phyloP scores from a whole-genome alignment of 1,284 basidiomycete species.

The Anthracocystis setariae region DNA sequence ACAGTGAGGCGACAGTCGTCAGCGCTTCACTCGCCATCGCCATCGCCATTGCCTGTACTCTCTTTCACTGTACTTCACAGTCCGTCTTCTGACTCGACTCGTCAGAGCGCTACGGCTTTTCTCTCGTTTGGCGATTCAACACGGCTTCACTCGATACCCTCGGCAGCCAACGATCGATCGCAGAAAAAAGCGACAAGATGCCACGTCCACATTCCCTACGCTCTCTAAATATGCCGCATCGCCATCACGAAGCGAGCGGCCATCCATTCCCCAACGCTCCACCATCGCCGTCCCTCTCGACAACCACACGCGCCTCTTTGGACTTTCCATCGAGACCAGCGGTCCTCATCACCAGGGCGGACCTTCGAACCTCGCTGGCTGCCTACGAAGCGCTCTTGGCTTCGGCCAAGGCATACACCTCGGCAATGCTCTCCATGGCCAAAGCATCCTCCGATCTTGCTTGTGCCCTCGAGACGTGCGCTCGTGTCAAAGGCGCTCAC shows the following conservation, averaged over 20 bases:
- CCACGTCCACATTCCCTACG: slow-evolving; percentile 39
- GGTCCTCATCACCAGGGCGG: slow-evolving; percentile 82
- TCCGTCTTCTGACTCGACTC: too few species aligned
- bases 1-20: not conserved
- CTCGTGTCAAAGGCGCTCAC: slow-evolving; percentile 64
- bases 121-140: not conserved
- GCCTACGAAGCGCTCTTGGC: slow-evolving; percentile 86
- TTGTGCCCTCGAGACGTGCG: slow-evolving; percentile 71
- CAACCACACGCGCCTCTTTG: slow-evolving; percentile 70
- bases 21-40: too few species aligned
- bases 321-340: slow-evolving; percentile 76
- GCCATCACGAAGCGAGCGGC: slow-evolving; percentile 16
- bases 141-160: not conserved
- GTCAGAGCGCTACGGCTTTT: not conserved
- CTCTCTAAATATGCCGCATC: slow-evolving; percentile 29
- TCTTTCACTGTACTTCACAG: too few species aligned
- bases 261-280: slow-evolving; percentile 27
- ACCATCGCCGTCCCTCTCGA: slow-evolving; percentile 48
- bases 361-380: slow-evolving; percentile 80
- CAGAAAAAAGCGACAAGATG: slow-evolving; percentile 4
- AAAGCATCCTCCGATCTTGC: slow-evolving; percentile 86
- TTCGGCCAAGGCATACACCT: slow-evolving; percentile 83
- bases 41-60: too few species aligned
- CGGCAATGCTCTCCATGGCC: slow-evolving; percentile 83
- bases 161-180: not conserved